Evolutionary conservation across 1,139 yeast species (phyloP), one percentile per base, ranked within the genome.

Genomic region (Taphrina pruni): DNA sequence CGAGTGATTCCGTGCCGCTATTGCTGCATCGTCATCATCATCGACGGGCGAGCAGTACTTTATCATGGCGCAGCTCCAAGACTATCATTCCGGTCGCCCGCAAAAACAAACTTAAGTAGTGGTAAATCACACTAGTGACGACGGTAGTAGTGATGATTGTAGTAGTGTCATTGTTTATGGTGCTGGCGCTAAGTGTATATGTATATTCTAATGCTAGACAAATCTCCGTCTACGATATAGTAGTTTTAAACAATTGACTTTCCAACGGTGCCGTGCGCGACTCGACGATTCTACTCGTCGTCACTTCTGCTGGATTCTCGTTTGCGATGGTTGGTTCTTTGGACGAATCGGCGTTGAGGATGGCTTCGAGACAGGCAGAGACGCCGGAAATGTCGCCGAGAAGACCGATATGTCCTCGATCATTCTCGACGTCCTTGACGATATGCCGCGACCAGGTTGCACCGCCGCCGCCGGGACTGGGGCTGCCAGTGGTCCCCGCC

Each of bases 341-440:
- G n/a, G 46, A 43, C 17, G 14, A 3, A 17, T 43, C 20, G 20
- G 54, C 36, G 54, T 0, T 6, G n/a, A 50, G 54, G n/a, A 60
- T 39, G 11, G 65, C 65, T 26, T 36, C 46, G 56, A 64, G 51
- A 26, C 61, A 56, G 14, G 54, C 46, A 14, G 55, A 58, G 12
- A 57, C 55, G 26, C 87, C 86, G 50, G 84, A 85, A 36, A 89
- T 76, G 77, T 92, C 97, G 0, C 90, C 85, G 84, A 92, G 81
- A 65, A 92, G 79, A 46, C 87, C 87, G 9, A 92, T 94, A 78
- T 92, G 97, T 1, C 97, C 97, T 58, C 85, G 80, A 1, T 81
- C 83, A 66, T 89, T 84, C 0, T 87, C 82, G 69, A 89, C 82
- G 17, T 54, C 48, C 75, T 87, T 88, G 8, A 90, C 93, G 20